Evolutionary conservation across 2,329 filamentous ascomycete genomes (phyloP).

Genomic region (Thielaviopsis ethacetica): DNA sequence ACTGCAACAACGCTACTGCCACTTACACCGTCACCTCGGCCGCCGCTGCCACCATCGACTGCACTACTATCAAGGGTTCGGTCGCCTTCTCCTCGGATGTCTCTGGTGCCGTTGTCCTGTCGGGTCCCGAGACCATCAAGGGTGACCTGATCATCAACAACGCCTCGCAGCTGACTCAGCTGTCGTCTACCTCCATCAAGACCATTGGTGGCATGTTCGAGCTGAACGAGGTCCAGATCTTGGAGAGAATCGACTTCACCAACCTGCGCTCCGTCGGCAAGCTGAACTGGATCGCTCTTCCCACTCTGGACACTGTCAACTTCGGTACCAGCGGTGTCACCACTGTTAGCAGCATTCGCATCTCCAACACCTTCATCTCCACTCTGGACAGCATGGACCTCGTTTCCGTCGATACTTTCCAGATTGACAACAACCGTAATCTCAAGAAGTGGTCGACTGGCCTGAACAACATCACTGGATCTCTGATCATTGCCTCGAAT

Average conservation of each 20-base stretch:
- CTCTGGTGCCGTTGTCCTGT: conserved; percentile 41
- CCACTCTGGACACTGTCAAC: conserved; percentile 33
- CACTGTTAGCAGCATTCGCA: conserved; percentile 50
- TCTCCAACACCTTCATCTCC: conserved; percentile 74
- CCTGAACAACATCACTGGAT: conserved; percentile 56
- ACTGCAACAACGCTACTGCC: conserved; percentile 19
- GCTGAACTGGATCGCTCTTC: conserved; percentile 59
- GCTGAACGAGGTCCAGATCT: conserved; percentile 49
- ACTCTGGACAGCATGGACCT: conserved; percentile 71
- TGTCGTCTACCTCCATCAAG: conserved; percentile 44
- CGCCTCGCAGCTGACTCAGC: conserved; percentile 37
- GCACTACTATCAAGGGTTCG: conserved; percentile 47
- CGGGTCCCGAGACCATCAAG: conserved; percentile 39
- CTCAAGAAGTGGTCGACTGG: conserved; percentile 62
- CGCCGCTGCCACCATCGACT: conserved; percentile 45
- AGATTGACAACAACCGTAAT: conserved; percentile 82
- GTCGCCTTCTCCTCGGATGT: conserved; percentile 23
- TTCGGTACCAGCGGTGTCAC: conserved; percentile 42
- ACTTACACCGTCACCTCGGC: conserved; percentile 41
- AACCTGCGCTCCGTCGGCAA: conserved; percentile 46
- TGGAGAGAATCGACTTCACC: conserved; percentile 52
- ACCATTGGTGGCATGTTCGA: conserved; percentile 54
- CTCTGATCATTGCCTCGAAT: conserved; percentile 67
- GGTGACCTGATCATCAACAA: conserved; percentile 45
- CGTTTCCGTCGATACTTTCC: conserved; percentile 50